Percentiles rank a stretch among this genome's conserved stretches.
Conservation (phyloP, 257 asterid species). For the Penstemon newberryi region DNA sequence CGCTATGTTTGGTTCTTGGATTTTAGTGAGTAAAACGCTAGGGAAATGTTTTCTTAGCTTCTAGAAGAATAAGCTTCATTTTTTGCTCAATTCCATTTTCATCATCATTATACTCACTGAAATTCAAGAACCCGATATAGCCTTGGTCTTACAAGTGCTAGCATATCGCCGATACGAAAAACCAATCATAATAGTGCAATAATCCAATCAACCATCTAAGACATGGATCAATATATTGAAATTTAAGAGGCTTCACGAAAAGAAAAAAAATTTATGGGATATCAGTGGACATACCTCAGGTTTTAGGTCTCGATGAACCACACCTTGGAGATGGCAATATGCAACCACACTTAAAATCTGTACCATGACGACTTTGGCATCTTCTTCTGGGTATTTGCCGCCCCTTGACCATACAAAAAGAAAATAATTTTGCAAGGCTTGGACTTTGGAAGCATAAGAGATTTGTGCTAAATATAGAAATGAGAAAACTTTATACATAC, state of each 20-base stretch:
- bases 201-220: background rate
- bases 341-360: conserved; percentile 58
- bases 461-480: background rate
- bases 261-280: background rate
- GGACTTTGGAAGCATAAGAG: background rate
- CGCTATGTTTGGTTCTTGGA: background rate
- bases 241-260: background rate
- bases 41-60: no score
- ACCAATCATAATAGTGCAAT: background rate
- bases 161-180: background rate
- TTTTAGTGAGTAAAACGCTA: background rate
- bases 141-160: background rate
- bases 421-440: conserved; percentile 4
- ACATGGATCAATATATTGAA: background rate
- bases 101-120: no score
- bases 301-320: conserved; percentile 73
- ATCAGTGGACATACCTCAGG: conserved; percentile 37
- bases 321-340: conserved; percentile 75
- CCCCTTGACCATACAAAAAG: conserved; percentile 43
- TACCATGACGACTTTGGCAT: conserved; percentile 57
- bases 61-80: background rate
- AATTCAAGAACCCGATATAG: background rate
- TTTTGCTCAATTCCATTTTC: background rate
- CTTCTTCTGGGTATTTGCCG: conserved; percentile 66
- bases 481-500: conserved; percentile 23